Conservation (phyloP, 2,329 filamentous ascomycete species). For the Botrytis galanthina region DNA sequence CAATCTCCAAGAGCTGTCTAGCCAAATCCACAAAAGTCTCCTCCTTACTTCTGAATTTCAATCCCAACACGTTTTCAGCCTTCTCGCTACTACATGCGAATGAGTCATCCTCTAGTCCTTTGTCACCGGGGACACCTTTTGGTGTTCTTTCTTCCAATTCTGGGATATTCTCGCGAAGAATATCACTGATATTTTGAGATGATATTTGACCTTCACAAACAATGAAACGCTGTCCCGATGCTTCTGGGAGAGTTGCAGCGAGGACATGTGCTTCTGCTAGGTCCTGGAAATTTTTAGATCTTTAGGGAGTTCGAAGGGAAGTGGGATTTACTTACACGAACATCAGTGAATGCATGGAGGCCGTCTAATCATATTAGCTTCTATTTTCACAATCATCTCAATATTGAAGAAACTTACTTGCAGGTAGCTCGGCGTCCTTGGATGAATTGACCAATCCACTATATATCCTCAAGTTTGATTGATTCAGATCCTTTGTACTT, state of each 20-base stretch:
- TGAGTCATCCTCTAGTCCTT: conserved; percentile 18
- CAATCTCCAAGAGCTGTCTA: conserved; percentile 31
- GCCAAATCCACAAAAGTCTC: conserved; percentile 34
- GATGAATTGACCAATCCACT: conserved; percentile 51
- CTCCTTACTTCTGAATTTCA: conserved; percentile 26
- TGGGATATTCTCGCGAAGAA: conserved; percentile 53
- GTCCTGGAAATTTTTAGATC: conserved; percentile 45
- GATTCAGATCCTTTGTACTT: conserved; percentile 61
- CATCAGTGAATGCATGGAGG: conserved; percentile 53
- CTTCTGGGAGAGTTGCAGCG: conserved; percentile 54
- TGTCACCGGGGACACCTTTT: conserved; percentile 38
- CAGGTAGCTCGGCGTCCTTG: conserved; percentile 50
- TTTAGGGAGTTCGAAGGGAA: not conserved
- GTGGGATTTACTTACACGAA: conserved; percentile 20
- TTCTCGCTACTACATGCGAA: conserved; percentile 25
- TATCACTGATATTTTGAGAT: conserved; percentile 56
- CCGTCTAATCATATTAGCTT: conserved; percentile 14
- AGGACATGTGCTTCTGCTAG: conserved; percentile 60
- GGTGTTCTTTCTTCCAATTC: conserved; percentile 50
- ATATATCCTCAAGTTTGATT: conserved; percentile 61
- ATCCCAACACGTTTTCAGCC: conserved; percentile 24
- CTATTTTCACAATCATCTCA: not conserved
- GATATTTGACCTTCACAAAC: conserved; percentile 57
- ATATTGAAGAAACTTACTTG: conserved; percentile 17
- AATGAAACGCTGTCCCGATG: conserved; percentile 60